phyloP scores from a whole-genome alignment of 2,329 filamentous ascomycete species.

The Fusarium chuoi region DNA sequence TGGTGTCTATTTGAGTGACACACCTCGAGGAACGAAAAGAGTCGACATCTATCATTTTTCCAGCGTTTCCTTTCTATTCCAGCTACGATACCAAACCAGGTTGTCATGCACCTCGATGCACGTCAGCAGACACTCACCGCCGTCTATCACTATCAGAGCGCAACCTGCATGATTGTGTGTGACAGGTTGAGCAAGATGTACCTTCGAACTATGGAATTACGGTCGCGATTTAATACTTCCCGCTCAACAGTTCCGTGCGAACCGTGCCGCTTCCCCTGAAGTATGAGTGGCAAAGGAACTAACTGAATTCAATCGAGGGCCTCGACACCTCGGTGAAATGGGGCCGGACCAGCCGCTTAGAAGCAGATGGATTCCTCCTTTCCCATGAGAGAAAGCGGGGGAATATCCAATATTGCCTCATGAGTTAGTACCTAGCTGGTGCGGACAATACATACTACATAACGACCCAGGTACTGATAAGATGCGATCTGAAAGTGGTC shows the following conservation, averaged over 20 bases:
- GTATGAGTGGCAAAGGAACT: conserved; percentile 10
- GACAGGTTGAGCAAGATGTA: conserved; percentile 10
- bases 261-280: conserved; percentile 23
- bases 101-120: conserved; percentile 24
- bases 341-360: background rate
- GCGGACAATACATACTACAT: background rate
- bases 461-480: background rate
- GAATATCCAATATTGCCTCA: background rate
- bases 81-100: background rate
- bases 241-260: conserved; percentile 13
- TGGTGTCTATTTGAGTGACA: background rate
- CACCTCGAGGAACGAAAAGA: background rate
- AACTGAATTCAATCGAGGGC: background rate
- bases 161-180: conserved; percentile 19
- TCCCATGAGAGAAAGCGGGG: background rate
- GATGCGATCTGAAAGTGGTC: conserved; percentile 21
- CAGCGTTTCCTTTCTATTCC: background rate
- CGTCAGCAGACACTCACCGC: conserved; percentile 37
- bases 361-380: background rate
- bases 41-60: background rate
- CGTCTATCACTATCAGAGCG: conserved; percentile 12
- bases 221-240: background rate
- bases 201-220: background rate
- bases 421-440: background rate
- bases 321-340: conserved; percentile 11